phyloP scores from a whole-genome alignment of 352 stramenopile species.

The Phytophthora ramorum region DNA sequence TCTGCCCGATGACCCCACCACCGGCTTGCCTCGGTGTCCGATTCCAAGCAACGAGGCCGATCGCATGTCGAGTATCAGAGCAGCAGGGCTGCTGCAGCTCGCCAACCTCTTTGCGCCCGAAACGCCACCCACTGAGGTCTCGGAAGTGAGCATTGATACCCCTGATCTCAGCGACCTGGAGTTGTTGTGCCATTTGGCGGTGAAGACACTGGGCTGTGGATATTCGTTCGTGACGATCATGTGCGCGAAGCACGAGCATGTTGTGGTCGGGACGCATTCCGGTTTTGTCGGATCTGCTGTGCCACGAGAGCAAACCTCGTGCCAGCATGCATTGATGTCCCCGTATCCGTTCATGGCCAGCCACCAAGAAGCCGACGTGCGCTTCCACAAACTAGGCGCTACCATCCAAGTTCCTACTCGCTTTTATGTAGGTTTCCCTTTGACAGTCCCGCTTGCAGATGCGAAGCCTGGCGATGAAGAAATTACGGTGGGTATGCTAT shows the following conservation, averaged over 20 bases:
- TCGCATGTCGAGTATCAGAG: conserved; percentile 23
- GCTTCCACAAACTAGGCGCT: conserved; percentile 43
- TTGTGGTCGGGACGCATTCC: conserved; percentile 44
- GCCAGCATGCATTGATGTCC: conserved; percentile 65
- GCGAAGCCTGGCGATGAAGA: conserved; percentile 1
- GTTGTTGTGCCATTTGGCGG: conserved; percentile 49
- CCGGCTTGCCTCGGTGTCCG: too few relatives aligned
- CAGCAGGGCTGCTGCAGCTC: too few relatives aligned
- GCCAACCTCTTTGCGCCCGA: too few relatives aligned
- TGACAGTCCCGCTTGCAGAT: conserved; percentile 22
- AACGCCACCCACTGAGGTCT: too few relatives aligned
- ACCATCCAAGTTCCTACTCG: conserved; percentile 39
- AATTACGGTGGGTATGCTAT: conserved; percentile 38
- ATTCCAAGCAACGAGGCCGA: neutral
- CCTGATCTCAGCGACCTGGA: too few relatives aligned
- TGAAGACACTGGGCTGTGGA: conserved; percentile 54
- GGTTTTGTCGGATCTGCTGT: conserved; percentile 33
- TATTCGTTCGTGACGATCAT: conserved; percentile 64
- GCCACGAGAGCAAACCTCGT: conserved; percentile 57
- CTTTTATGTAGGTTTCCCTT: conserved; percentile 70
- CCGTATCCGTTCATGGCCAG: conserved; percentile 48
- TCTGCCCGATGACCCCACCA: conserved; percentile 10
- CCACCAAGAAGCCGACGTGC: conserved; percentile 67
- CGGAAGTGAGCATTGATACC: too few relatives aligned
- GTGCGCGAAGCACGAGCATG: conserved; percentile 41